A percentile compares a stretch with the other conserved stretches of the same genome.
These are phyloP conservation scores for Geotrichum histeridarum DNA, from an alignment of 1,139 yeast species.

Conservation along the genomic window DNA sequence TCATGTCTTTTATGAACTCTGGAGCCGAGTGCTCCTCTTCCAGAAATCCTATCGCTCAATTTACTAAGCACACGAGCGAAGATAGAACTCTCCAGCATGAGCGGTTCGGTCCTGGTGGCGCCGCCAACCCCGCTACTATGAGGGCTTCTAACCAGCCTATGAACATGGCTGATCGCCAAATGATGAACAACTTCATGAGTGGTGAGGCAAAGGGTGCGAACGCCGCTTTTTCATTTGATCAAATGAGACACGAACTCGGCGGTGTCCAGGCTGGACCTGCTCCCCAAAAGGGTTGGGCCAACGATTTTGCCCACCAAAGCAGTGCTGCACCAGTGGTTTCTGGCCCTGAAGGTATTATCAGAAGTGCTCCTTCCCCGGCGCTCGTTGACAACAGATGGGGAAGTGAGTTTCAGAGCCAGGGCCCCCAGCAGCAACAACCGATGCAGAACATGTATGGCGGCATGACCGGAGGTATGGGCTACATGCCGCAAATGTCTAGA, in stretches of 20 bases:
- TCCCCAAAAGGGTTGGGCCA: slow-evolving; percentile 25
- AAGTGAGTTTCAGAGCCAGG: slow-evolving; percentile 8
- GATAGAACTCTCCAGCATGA: slow-evolving; percentile 62
- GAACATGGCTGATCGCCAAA: slow-evolving; percentile 38
- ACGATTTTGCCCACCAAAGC: slow-evolving; percentile 24
- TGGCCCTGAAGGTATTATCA: not conserved
- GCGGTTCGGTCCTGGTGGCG: slow-evolving; percentile 31
- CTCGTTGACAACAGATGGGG: slow-evolving; percentile 8
- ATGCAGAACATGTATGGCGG: not conserved
- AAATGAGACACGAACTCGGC: slow-evolving; percentile 34
- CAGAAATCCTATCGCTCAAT: slow-evolving; percentile 77
- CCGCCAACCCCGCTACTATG: slow-evolving; percentile 27
- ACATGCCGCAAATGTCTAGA: slow-evolving; percentile 7
- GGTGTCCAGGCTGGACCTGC: slow-evolving; percentile 22
- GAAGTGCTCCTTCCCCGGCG: slow-evolving; percentile 2
- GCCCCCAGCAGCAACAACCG: not conserved
- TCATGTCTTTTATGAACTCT: slow-evolving; percentile 41
- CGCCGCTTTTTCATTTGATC: slow-evolving; percentile 34
- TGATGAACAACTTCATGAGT: slow-evolving; percentile 53
- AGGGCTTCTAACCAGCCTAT: slow-evolving; percentile 38
- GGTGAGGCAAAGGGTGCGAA: slow-evolving; percentile 23
- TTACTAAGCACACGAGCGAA: slow-evolving; percentile 62
- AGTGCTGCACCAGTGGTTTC: no score
- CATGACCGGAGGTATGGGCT: slow-evolving; percentile 1
- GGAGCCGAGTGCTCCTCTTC: slow-evolving; percentile 83